Base-by-base conservation (phyloP, 2,329 filamentous ascomycete species). In the Aureobasidium subglaciale region DNA sequence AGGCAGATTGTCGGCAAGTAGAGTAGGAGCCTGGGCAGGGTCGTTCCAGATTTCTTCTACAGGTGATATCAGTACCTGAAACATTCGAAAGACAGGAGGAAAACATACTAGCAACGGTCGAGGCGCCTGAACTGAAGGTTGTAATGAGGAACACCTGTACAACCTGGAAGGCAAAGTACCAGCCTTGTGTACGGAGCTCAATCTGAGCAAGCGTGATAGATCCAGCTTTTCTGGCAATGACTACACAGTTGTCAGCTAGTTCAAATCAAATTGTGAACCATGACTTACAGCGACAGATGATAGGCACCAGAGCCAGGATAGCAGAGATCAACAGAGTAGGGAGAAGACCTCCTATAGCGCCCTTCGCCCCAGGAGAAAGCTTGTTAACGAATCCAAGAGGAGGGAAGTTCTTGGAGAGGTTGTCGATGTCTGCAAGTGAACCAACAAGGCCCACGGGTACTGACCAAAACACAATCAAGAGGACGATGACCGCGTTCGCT, bases 301-400 rank as follows among this genome's bases (percentile, higher is more conserved):
- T 74, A 2, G 74, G 74, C 1, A 76, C 70, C 18, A 76, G 63
- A 8, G 69, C 61, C 70, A 76, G 72, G 16, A 77, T 63, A 0
- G 74, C 65, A 10, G 73, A 68, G 56, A 76, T 70, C 59, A 75
- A 62, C 5, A 74, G 60, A 15, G 68, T 60, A 10, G 74, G 74
- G 4, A 76, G 64, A 4, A 77, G 67, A 63, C 74, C 74, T 27
- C 71, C 75, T n/a, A 76, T 61, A 5, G 76, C 68, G 61, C 74
- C 74, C 2, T 74, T 62, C 32, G 75, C 70, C 11, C 68, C 65
- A 1, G 34, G 29, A 1, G 73, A 73, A 16, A 77, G 71, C 11
- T 67, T 58, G 40, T 71, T 64, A 56, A 77, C 72, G 67, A 73
- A 76, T 24, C 60, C 56, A 11, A 77, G 66, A 66, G 69, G 75